Evolutionary conservation across 192 early-diverging fungal species (phyloP).

Genomic region (Coemansia sp.): DNA sequence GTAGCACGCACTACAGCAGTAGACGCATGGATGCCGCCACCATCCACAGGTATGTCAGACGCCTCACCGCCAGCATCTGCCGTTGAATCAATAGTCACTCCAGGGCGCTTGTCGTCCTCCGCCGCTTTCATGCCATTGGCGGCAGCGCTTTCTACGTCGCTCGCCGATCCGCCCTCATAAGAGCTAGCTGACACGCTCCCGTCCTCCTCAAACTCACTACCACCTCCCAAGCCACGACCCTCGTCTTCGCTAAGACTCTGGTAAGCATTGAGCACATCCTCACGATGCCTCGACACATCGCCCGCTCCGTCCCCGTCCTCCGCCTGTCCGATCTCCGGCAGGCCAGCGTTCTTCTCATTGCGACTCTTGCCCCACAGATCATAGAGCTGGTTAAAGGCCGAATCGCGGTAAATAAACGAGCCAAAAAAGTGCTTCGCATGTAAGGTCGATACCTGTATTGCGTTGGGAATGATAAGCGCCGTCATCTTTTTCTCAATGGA

Average conservation of each 20-base stretch:
- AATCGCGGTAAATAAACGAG: constrained; percentile 86
- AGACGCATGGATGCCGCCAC: constrained; percentile 1
- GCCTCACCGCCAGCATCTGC: constrained; percentile 5
- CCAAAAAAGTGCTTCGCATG: constrained; percentile 80
- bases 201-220: constrained; percentile 5
- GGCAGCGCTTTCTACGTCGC: constrained; percentile 26
- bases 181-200: background rate
- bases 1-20: background rate
- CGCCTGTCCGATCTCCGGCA: constrained; percentile 51
- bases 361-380: constrained; percentile 65
- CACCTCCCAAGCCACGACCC: background rate
- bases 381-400: constrained; percentile 71
- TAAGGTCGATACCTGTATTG: constrained; percentile 79
- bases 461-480: constrained; percentile 87
- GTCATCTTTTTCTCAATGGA: constrained; percentile 86
- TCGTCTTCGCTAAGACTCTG: constrained; percentile 49
- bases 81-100: background rate
- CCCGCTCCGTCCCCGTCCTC: constrained; percentile 44
- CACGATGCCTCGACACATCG: constrained; percentile 40
- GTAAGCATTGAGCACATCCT: constrained; percentile 41
- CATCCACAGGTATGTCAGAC: background rate
- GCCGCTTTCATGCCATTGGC: background rate
- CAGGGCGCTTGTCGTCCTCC: background rate
- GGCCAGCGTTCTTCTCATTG: constrained; percentile 39
- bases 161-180: constrained; percentile 13